These are phyloP conservation scores for Nicotiana rustica DNA, from an alignment of 305 asterid genomes.

Conservation along the genomic window DNA sequence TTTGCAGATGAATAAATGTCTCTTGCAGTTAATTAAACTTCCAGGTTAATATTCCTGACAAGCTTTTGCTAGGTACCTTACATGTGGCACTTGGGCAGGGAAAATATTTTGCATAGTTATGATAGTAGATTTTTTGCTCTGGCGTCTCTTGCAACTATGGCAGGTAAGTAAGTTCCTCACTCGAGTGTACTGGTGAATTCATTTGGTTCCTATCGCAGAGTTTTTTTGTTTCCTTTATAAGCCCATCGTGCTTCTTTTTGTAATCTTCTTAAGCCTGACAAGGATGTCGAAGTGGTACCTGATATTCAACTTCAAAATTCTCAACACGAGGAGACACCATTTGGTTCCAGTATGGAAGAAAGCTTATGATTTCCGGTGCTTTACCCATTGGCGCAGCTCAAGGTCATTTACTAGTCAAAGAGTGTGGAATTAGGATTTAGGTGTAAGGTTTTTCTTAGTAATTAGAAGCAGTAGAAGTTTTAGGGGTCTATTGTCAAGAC, in stretches of 20 bases:
- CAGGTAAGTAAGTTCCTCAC: constrained; percentile 66
- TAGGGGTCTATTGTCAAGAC: background rate
- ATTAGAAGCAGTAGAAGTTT: background rate
- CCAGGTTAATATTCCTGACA: constrained; percentile 2
- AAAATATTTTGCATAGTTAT: constrained; percentile 88
- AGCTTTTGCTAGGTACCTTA: constrained; percentile 65
- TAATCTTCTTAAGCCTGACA: constrained; percentile 66
- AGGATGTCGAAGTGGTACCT: constrained; percentile 80
- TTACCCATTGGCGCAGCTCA: background rate
- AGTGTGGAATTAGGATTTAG: background rate
- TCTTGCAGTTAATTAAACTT: constrained; percentile 13
- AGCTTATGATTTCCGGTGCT: constrained; percentile 30
- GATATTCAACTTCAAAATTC: constrained; percentile 51
- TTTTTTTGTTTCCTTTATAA: background rate
- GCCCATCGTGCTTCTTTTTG: constrained; percentile 13
- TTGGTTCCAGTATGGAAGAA: constrained; percentile 43
- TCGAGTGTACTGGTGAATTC: background rate
- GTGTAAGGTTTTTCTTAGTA: constrained; percentile 5
- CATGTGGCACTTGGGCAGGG: constrained; percentile 97
- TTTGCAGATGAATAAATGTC: constrained; percentile 23
- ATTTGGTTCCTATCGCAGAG: background rate
- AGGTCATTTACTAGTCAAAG: constrained; percentile 13
- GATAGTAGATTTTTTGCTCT: constrained; percentile 75
- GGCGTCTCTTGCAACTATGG: constrained; percentile 84
- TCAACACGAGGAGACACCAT: constrained; percentile 42